A percentile compares a stretch with the other conserved stretches of the same genome.
Evolutionary conservation across 257 asterid genomes (phyloP).

Genomic region (Phtheirospermum japonicum): DNA sequence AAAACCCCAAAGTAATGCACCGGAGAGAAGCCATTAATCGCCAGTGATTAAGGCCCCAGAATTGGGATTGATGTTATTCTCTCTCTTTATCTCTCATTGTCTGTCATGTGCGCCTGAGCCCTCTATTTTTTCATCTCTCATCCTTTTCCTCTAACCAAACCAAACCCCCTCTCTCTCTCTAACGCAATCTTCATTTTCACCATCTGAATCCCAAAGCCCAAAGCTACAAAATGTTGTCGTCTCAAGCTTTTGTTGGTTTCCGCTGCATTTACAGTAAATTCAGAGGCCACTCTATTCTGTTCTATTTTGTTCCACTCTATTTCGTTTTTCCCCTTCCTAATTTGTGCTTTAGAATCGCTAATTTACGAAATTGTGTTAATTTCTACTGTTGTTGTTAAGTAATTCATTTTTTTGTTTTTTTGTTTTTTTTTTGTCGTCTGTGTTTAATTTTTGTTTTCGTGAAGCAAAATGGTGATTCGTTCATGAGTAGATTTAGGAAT

Average conservation of each 20-base stretch:
- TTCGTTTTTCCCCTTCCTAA: too few species aligned
- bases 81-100: slow-evolving; percentile 19
- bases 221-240: background rate
- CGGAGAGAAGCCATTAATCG: too few species aligned
- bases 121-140: slow-evolving; percentile 30
- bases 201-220: background rate
- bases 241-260: background rate
- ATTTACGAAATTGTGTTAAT: background rate
- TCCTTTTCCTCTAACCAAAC: slow-evolving; percentile 28
- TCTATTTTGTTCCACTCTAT: background rate
- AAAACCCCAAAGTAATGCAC: too few species aligned
- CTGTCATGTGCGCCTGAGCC: slow-evolving; percentile 30
- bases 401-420: too few species aligned
- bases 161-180: slow-evolving; percentile 2
- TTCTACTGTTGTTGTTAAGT: background rate
- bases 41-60: too few species aligned
- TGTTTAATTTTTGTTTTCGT: background rate
- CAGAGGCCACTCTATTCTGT: background rate
- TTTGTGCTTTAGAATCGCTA: background rate
- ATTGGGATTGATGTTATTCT: slow-evolving; percentile 15
- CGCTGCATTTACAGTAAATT: slow-evolving; percentile 25
- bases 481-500: background rate
- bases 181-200: slow-evolving; percentile 18
- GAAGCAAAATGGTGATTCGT: background rate
- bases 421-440: background rate